Percentiles rank a stretch among this genome's conserved stretches.
Conservation (phyloP, 805 yeast genomes). For the Maudiozyma bulderi region DNA sequence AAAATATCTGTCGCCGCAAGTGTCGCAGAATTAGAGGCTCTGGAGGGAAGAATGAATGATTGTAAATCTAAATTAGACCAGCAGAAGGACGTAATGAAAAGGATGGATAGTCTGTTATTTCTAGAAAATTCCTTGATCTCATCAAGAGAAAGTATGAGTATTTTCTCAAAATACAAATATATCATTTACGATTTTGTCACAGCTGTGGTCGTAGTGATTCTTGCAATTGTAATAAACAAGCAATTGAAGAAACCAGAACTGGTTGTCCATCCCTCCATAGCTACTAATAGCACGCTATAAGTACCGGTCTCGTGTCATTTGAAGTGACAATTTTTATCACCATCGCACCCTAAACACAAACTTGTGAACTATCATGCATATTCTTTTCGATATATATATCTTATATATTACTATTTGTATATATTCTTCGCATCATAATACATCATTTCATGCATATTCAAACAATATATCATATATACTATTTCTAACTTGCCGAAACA, state of each 20-base stretch:
- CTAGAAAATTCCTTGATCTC: conserved; percentile 6
- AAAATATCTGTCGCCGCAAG: conserved; percentile 8
- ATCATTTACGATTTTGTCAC: conserved; percentile 5
- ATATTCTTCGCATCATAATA: neutral
- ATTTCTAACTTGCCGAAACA: neutral
- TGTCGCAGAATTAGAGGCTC: conserved; percentile 17
- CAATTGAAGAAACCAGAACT: neutral
- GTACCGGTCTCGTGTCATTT: too few species aligned
- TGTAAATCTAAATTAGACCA: conserved; percentile 13
- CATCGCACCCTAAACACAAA: too few species aligned
- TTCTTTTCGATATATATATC: too few species aligned
- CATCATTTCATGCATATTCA: neutral
- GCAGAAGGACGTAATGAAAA: conserved; percentile 21
- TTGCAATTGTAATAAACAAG: neutral
- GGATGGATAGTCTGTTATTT: conserved; percentile 19
- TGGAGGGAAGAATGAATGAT: conserved; percentile 23
- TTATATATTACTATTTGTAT: neutral
- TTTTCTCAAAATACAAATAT: conserved; percentile 5
- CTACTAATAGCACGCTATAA: neutral
- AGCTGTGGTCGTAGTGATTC: neutral
- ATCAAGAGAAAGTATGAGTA: conserved; percentile 2
- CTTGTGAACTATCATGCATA: too few species aligned
- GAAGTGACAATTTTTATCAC: too few species aligned
- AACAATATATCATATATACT: neutral
- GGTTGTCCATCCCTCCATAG: neutral